Conservation (phyloP, 2,329 filamentous ascomycete species). For the Colletotrichum plurivorum region DNA sequence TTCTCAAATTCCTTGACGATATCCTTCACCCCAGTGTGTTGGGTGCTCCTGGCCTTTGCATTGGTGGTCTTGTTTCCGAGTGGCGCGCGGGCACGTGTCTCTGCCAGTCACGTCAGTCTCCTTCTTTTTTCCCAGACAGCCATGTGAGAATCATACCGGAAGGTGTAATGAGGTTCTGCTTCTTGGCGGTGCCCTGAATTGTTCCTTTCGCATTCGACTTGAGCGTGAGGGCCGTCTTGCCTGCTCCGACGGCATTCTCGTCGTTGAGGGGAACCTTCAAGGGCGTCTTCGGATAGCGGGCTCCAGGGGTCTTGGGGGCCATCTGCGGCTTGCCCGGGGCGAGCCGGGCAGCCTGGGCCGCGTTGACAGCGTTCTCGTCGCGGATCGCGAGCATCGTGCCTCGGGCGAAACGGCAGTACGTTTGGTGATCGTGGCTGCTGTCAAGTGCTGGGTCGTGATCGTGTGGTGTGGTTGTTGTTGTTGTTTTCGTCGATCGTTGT, state of each 20-base stretch:
- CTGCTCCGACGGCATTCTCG: constrained; percentile 80
- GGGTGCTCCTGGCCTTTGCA: constrained; percentile 80
- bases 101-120: constrained; percentile 52
- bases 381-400: constrained; percentile 40
- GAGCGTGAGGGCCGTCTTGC: constrained; percentile 71
- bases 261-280: constrained; percentile 84
- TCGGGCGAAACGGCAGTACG: background rate
- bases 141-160: constrained; percentile 36
- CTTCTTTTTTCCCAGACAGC: constrained; percentile 33
- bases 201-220: constrained; percentile 65
- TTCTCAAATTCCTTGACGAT: constrained; percentile 73
- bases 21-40: constrained; percentile 75
- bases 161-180: constrained; percentile 41
- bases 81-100: constrained; percentile 80
- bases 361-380: constrained; percentile 42
- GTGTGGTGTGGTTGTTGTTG: background rate
- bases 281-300: constrained; percentile 85
- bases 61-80: constrained; percentile 97
- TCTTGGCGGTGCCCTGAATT: constrained; percentile 41
- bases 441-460: background rate
- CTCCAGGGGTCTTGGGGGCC: constrained; percentile 83
- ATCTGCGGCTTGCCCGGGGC: constrained; percentile 52
- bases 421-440: background rate
- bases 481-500: background rate
- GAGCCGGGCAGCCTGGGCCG: constrained; percentile 40